Evolutionary conservation across 2,329 filamentous ascomycete species (phyloP).

Genomic region (Fusarium verrucosum): DNA sequence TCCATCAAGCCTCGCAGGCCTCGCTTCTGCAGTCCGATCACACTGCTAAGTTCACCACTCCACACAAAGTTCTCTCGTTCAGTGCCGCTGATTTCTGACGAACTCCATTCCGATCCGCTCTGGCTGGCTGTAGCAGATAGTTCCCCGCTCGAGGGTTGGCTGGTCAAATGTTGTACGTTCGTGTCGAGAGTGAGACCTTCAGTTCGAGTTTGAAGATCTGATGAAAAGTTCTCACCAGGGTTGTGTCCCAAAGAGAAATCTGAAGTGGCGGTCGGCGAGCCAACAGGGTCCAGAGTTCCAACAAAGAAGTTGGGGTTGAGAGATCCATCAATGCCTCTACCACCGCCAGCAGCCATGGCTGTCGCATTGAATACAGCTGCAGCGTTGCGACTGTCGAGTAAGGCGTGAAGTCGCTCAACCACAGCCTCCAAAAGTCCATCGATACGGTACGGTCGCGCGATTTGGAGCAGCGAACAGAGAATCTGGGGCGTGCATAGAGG

Average conservation of each 20-base stretch:
- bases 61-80: conserved; percentile 69
- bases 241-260: conserved; percentile 49
- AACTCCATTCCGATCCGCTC: conserved; percentile 66
- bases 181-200: conserved; percentile 62
- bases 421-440: conserved; percentile 93
- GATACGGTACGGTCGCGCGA: conserved; percentile 91
- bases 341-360: conserved; percentile 96
- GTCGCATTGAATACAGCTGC: conserved; percentile 98
- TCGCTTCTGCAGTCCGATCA: conserved; percentile 94
- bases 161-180: conserved; percentile 46
- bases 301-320: conserved; percentile 72
- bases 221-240: conserved; percentile 43
- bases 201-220: conserved; percentile 49
- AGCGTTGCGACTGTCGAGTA: conserved; percentile 92
- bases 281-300: conserved; percentile 56
- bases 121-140: conserved; percentile 61
- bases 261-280: conserved; percentile 47
- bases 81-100: conserved; percentile 61
- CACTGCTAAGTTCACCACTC: conserved; percentile 82
- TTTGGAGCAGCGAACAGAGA: conserved; percentile 91
- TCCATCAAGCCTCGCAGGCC: conserved; percentile 95
- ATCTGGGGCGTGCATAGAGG: conserved; percentile 92
- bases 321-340: conserved; percentile 78
- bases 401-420: conserved; percentile 86
- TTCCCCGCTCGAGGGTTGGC: conserved; percentile 57